Conservation (phyloP, 257 asterid species). For the Phtheirospermum japonicum region DNA sequence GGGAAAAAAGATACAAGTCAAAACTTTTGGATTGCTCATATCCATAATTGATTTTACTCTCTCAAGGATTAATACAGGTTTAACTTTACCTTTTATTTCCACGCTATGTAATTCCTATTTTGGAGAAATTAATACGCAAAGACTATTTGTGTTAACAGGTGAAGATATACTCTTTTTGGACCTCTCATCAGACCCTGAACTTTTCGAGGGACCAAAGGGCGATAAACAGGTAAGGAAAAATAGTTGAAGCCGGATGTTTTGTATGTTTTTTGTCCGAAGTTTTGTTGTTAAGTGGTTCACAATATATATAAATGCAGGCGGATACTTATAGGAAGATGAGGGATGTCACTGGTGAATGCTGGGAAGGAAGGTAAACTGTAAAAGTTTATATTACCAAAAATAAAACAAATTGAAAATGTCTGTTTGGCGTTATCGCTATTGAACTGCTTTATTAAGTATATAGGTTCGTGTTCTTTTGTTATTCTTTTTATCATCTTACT, state of each 20-base stretch:
- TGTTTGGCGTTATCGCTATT: too few relatives aligned
- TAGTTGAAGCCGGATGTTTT: conserved; percentile 8
- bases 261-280: conserved; percentile 17
- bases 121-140: conserved; percentile 16
- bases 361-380: conserved; percentile 86
- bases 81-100: conserved; percentile 20
- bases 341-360: conserved; percentile 74
- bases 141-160: conserved; percentile 45
- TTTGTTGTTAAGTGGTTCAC: conserved; percentile 24
- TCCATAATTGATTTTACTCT: conserved; percentile 95
- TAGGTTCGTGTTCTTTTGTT: not conserved
- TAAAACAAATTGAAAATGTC: not conserved
- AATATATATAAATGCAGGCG: conserved; percentile 50
- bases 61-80: conserved; percentile 92
- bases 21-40: conserved; percentile 66
- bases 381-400: not conserved
- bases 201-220: conserved; percentile 86
- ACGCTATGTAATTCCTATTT: conserved; percentile 10
- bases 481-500: not conserved
- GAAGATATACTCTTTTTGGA: conserved; percentile 91
- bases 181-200: conserved; percentile 81
- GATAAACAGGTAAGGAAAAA: conserved; percentile 70
- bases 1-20: conserved; percentile 55
- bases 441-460: too few relatives aligned
- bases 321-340: conserved; percentile 94